phyloP scores from a whole-genome alignment of 2,329 filamentous ascomycete species.

The Fusarium equiseti region DNA sequence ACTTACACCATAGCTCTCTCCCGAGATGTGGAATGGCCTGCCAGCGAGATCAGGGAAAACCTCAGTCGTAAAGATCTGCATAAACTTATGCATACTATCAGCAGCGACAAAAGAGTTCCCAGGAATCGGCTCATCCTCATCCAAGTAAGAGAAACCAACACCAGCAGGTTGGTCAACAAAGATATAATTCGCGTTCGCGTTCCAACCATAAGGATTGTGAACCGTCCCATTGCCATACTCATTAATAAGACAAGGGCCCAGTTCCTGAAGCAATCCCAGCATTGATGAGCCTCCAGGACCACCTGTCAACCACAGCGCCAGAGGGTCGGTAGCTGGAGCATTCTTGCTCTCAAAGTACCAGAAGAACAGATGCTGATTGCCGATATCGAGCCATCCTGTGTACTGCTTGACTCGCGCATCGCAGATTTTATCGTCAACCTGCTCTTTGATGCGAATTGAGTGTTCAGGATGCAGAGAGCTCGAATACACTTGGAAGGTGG shows the following conservation, averaged over 20 bases:
- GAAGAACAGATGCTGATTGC: conserved; percentile 39
- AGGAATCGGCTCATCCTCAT: conserved; percentile 25
- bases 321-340: conserved; percentile 25
- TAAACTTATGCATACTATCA: conserved; percentile 33
- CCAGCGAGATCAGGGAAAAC: conserved; percentile 17
- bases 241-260: conserved; percentile 36
- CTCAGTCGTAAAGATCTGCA: conserved; percentile 32
- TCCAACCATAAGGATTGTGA: conserved; percentile 38
- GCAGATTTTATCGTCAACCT: conserved; percentile 27
- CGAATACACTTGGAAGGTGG: conserved; percentile 16
- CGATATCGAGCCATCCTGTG: conserved; percentile 35
- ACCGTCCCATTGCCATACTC: conserved; percentile 24
- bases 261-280: conserved; percentile 38
- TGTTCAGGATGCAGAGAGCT: conserved; percentile 24
- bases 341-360: conserved; percentile 43
- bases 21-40: conserved; percentile 35
- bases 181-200: conserved; percentile 39
- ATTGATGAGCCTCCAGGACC: conserved; percentile 34
- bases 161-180: conserved; percentile 42
- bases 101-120: conserved; percentile 37
- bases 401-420: conserved; percentile 40
- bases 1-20: conserved; percentile 39
- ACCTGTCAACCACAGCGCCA: conserved; percentile 40
- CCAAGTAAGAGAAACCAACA: conserved; percentile 41
- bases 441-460: conserved; percentile 37